Percentiles rank a stretch among this genome's conserved stretches.
Conservation (phyloP, 305 asterid genomes). For the Euphrasia arctica region DNA sequence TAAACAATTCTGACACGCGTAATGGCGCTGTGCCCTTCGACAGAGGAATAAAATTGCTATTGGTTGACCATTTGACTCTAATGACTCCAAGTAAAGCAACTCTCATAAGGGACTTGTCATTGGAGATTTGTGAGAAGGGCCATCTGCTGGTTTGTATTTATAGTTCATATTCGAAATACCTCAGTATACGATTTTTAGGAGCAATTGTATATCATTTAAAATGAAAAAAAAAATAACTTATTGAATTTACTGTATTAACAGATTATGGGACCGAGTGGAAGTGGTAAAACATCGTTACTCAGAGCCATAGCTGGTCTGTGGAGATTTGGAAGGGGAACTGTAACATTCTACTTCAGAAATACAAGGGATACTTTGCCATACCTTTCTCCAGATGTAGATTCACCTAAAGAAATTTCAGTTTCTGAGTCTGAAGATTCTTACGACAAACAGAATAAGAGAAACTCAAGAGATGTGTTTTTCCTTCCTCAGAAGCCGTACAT, state of each 20-base stretch:
- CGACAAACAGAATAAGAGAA: slow-evolving; percentile 26
- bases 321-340: slow-evolving; percentile 65
- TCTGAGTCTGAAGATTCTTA: slow-evolving; percentile 24
- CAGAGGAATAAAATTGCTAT: slow-evolving; percentile 39
- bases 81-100: slow-evolving; percentile 64
- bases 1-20: slow-evolving; percentile 25
- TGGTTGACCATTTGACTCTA: slow-evolving; percentile 56
- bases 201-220: no score
- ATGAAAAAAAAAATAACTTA: no score
- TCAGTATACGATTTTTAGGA: slow-evolving; percentile 13
- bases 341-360: slow-evolving; percentile 47
- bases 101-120: slow-evolving; percentile 61
- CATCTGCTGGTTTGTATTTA: slow-evolving; percentile 60
- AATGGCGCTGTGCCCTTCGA: slow-evolving; percentile 46
- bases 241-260: slow-evolving; percentile 34
- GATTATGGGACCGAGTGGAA: slow-evolving; percentile 91
- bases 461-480: slow-evolving; percentile 54
- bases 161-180: slow-evolving; percentile 21
- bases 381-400: slow-evolving; percentile 31
- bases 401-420: slow-evolving; percentile 32
- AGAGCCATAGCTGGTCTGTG: slow-evolving; percentile 88
- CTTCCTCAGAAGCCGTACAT: slow-evolving; percentile 89
- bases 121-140: slow-evolving; percentile 55
- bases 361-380: slow-evolving; percentile 25
- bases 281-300: slow-evolving; percentile 78